Evolutionary conservation across 306 rosid genomes (phyloP), one percentile per base, ranked within the genome.

Genomic region (Rosa rugosa): DNA sequence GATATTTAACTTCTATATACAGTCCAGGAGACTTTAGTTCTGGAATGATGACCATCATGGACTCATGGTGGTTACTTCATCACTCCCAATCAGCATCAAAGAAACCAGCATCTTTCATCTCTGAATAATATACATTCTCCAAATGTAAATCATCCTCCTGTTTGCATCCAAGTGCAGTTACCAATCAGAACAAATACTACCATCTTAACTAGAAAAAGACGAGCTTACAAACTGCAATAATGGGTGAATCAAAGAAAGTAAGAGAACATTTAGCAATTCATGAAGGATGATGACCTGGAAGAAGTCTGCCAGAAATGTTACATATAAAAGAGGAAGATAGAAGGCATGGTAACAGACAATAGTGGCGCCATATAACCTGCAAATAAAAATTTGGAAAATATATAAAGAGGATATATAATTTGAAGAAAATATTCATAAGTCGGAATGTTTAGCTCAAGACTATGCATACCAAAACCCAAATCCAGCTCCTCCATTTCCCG

Each of bases 41-140:
- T 25, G 41, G 78, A 75, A 16, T 16, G 40, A 4, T 45, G 47
- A 41, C 40, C 68, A 38, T 40, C 51, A 56, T n/a, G n/a, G n/a
- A n/a, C n/a, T n/a, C n/a, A n/a, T 14, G 74, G 73, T 6, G 47
- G 63, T 69, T 41, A 50, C 56, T 62, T 54, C 80, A 67, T 91
- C 87, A 89, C 59, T 94, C 90, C 98, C 98, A 94, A 77, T 87
- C 95, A 8, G 90, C 79, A 82, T 92, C 97, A 38, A 92, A 94
- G 88, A 92, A 94, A 75, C 98, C 97, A 40, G 98, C 95, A 82
- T 94, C 98, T 89, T 92, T 94, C 98, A 94, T 94, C 82, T 94
- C 97, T 18, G 97, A 94, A 82, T 94, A 94, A 81, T 94, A 91
- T 31, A 88, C 91, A 80, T 88, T 91, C 76, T 94, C 98, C 89